These are phyloP conservation scores for Penicillium oxalicum DNA, from an alignment of 2,329 filamentous ascomycete species.

Conservation along the genomic window DNA sequence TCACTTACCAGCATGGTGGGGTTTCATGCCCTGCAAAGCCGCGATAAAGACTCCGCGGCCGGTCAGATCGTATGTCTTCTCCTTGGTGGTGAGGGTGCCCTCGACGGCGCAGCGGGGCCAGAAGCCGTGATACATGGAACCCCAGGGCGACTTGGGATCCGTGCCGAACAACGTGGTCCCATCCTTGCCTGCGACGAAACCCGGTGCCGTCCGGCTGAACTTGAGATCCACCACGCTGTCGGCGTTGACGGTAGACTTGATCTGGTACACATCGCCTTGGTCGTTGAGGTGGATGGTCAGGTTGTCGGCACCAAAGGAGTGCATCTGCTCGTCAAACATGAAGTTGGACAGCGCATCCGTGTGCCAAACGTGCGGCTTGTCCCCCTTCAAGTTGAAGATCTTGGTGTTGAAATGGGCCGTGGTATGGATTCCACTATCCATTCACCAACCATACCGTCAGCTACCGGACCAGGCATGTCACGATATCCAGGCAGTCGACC, in stretches of 20 bases:
- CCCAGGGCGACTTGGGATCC: conserved; percentile 81
- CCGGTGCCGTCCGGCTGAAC: conserved; percentile 67
- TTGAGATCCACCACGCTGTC: conserved; percentile 79
- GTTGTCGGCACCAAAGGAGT: conserved; percentile 78
- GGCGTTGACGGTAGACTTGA: conserved; percentile 84
- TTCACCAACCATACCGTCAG: conserved; percentile 1
- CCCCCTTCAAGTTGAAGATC: conserved; percentile 70
- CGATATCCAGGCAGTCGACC: too few species aligned
- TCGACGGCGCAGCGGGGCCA: conserved; percentile 83
- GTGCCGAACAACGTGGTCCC: conserved; percentile 83
- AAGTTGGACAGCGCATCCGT: conserved; percentile 72
- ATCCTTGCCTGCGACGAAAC: conserved; percentile 77
- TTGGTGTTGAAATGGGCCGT: conserved; percentile 94
- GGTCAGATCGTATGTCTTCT: conserved; percentile 74
- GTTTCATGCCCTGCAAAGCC: conserved; percentile 97
- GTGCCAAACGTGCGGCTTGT: conserved; percentile 74
- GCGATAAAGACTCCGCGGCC: conserved; percentile 75
- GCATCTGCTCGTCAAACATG: conserved; percentile 78
- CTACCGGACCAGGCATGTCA: background rate
- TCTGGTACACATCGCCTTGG: conserved; percentile 73
- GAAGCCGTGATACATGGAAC: conserved; percentile 83
- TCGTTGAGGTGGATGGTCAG: conserved; percentile 79
- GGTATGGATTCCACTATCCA: conserved; percentile 70
- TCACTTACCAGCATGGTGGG: conserved; percentile 74
- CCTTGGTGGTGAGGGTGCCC: conserved; percentile 76